A percentile compares a stretch with the other conserved stretches of the same genome.
Evolutionary conservation across 2,329 filamentous ascomycete species (phyloP).

Genomic region (Fusarium sp.): DNA sequence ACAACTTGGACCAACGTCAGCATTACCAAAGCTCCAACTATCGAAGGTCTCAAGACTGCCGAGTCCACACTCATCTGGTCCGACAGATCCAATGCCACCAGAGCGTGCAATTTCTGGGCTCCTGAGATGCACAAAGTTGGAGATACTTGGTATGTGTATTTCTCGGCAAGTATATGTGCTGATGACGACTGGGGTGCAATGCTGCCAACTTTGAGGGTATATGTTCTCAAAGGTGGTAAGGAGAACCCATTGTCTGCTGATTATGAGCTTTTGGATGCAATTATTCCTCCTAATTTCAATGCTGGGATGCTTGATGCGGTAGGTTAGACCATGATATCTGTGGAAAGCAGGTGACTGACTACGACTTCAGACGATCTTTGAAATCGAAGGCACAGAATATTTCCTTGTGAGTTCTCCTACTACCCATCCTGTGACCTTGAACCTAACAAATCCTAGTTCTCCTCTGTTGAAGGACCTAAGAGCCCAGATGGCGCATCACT

Average conservation of each 20-base stretch:
- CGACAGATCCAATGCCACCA: background rate
- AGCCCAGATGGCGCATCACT: background rate
- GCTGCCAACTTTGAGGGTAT: conserved; percentile 1
- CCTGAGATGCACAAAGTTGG: conserved; percentile 2
- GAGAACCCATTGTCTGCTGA: background rate
- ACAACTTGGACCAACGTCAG: conserved; percentile 4
- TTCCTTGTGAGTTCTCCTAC: background rate
- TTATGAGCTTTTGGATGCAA: conserved; percentile 4
- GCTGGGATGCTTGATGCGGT: background rate
- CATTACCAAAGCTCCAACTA: background rate
- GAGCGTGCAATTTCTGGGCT: conserved; percentile 4
- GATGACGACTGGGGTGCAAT: background rate
- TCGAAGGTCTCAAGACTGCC: conserved; percentile 2
- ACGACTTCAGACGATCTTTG: background rate
- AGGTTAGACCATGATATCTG: background rate
- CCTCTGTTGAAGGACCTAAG: background rate
- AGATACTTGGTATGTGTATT: background rate
- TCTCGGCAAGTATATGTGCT: conserved; percentile 1
- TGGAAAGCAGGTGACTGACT: rapidly evolving
- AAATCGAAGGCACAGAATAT: background rate
- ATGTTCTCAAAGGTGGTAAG: background rate
- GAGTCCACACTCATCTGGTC: background rate
- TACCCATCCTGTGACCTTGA: background rate
- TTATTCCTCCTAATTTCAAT: background rate
- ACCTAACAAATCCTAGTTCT: background rate